phyloP scores from a whole-genome alignment of 495 filamentous ascomycete species.

The Aspergillus biplanus region DNA sequence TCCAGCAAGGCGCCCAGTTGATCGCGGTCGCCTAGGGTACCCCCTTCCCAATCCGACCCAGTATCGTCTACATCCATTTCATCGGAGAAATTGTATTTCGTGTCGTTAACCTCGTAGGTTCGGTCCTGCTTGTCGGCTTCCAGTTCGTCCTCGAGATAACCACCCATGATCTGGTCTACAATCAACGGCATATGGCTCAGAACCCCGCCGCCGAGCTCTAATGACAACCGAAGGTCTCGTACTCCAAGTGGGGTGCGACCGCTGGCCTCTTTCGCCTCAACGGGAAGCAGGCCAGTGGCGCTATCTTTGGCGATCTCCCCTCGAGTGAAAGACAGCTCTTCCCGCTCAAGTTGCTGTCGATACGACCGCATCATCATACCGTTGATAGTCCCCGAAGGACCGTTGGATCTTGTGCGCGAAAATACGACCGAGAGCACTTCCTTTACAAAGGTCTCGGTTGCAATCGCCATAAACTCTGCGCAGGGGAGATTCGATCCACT shows the following conservation, averaged over 20 bases:
- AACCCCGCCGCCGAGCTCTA: conserved; percentile 73
- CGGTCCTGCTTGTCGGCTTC: conserved; percentile 60
- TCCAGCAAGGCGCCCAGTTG: conserved; percentile 74
- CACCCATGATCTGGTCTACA: conserved; percentile 68
- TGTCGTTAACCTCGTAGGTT: conserved; percentile 45
- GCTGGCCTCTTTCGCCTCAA: conserved; percentile 71
- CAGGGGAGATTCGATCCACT: conserved; percentile 71
- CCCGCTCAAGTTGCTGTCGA: conserved; percentile 67
- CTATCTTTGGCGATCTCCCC: conserved; percentile 70
- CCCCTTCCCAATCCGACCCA: conserved; percentile 77
- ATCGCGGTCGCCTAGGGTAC: conserved; percentile 59
- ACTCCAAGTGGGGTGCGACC: conserved; percentile 71
- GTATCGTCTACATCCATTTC: conserved; percentile 68
- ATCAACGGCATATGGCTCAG: conserved; percentile 79
- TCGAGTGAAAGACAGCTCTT: conserved; percentile 67
- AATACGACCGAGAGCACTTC: conserved; percentile 81
- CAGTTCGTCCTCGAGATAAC: conserved; percentile 75
- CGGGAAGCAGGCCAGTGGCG: conserved; percentile 69
- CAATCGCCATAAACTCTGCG: conserved; percentile 84
- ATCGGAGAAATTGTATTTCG: conserved; percentile 45
- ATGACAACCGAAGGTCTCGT: conserved; percentile 74
- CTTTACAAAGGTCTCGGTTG: conserved; percentile 91
- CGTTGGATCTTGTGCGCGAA: conserved; percentile 77
- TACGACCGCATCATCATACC: conserved; percentile 83
- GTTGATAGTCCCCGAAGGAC: conserved; percentile 66